Base-by-base conservation (phyloP, 768 basidiomycete genomes). In the Leccinum broughii region DNA sequence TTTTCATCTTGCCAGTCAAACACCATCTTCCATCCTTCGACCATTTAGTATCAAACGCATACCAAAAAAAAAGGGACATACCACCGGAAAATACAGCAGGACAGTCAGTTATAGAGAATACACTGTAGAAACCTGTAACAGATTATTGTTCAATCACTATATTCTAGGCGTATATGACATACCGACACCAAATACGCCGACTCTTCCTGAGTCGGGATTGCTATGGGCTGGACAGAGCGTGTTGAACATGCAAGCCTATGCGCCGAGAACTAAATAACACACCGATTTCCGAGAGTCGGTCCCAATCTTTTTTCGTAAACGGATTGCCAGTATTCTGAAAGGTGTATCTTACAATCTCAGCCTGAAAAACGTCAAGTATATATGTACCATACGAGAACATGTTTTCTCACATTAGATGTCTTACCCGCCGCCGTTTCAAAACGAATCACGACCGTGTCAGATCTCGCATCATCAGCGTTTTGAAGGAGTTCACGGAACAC, bases 201-300 rank as follows among this genome's bases (percentile, higher is more conserved):
- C 93, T 78, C 93, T 95, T 74, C 89, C 86, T 73, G 95, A 92
- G 66, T 97, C 92, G 0, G 94, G 93, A 72, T 98, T 97, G 0
- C 95, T 94, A 67, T 92, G 89, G 15, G 94, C 95, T 87, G 66
- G 61, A 64, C 14, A 35, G 15, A 58, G 5, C 26, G 24, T 2
- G 32, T 56, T 44, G 32, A 46, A 35, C 39, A 26, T 8, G 44
- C 26, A 30, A 20, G 17, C n/a, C 9, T 20, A 10, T 7, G n/a
- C 9, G 13, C 2, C n/a, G 55, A 44, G 24, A 53, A 3, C 13
- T 6, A 28, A n/a, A 44, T n/a, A 68, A 34, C 80, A n/a, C 13
- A 88, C 88, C 90, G 65, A 95, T 95, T 80, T 93, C 95, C 80
- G 93, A 92, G 61, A 96, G 74, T 37, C 94, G 79, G 64, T 75